Percentiles rank a stretch among this genome's conserved stretches.
Evolutionary conservation across 495 filamentous ascomycete genomes (phyloP).

Genomic region (Cenococcum geophilum): DNA sequence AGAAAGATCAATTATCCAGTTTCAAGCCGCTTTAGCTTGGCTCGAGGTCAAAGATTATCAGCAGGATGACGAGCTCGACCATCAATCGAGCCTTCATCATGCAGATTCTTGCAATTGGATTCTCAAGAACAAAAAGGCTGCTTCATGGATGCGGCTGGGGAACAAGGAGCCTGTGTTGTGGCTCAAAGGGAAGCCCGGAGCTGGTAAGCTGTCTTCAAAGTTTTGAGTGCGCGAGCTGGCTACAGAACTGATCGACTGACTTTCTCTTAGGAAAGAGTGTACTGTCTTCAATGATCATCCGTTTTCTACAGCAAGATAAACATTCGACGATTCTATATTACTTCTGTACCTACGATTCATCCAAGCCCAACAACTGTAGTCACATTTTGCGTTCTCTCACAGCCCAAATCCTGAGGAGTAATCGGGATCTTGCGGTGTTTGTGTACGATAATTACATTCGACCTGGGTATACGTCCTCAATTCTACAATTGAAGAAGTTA

Average conservation of each 20-base stretch:
- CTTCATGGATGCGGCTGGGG: slow-evolving; percentile 11
- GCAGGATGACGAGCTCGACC: background rate
- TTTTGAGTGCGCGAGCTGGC: too few species aligned
- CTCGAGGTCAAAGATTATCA: background rate
- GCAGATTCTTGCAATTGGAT: slow-evolving; percentile 8
- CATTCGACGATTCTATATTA: slow-evolving; percentile 9
- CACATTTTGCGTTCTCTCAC: background rate
- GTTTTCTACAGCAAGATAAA: slow-evolving; percentile 6
- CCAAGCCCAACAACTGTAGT: slow-evolving; percentile 1
- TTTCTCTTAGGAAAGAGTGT: slow-evolving; percentile 5
- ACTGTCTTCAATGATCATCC: slow-evolving; percentile 4
- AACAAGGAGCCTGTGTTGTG: too few species aligned
- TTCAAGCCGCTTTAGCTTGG: slow-evolving; percentile 1
- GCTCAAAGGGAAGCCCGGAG: slow-evolving; percentile 20
- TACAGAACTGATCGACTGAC: too few species aligned
- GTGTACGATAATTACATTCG: background rate
- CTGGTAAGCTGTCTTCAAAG: slow-evolving; percentile 1
- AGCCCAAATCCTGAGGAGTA: background rate
- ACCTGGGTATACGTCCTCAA: background rate
- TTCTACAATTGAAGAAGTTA: background rate
- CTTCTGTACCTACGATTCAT: slow-evolving; percentile 9
- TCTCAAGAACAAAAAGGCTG: background rate
- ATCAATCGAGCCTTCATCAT: background rate
- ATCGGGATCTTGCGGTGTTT: background rate
- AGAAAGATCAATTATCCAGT: background rate